Percentiles rank a stretch among this genome's conserved stretches.
Evolutionary conservation across 1,284 basidiomycete species (phyloP).

Genomic region (Irpex rosettiformis): DNA sequence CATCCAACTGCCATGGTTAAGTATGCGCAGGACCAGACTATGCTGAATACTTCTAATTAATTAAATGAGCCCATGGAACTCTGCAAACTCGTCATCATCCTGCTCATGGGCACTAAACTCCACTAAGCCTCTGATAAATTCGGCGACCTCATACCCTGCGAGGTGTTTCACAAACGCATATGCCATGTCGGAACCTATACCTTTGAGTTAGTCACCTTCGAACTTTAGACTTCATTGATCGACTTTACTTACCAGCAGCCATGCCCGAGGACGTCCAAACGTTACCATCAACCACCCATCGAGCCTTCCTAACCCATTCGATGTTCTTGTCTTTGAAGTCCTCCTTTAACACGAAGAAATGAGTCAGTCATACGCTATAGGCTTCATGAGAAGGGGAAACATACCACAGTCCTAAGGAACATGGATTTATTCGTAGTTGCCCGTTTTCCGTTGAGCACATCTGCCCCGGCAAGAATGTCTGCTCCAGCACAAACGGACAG

Average conservation of each 20-base stretch:
- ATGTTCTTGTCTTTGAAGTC: conserved; percentile 23
- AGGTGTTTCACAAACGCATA: conserved; percentile 33
- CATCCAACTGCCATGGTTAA: no score
- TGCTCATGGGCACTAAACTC: conserved; percentile 26
- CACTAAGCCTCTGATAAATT: conserved; percentile 22
- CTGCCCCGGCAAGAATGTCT: conserved; percentile 35
- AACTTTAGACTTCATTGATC: not conserved
- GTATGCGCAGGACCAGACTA: no score
- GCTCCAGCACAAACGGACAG: conserved; percentile 45
- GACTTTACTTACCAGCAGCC: conserved; percentile 23
- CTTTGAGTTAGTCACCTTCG: not conserved
- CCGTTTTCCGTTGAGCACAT: conserved; percentile 36
- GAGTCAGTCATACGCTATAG: not conserved
- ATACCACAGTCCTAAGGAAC: conserved; percentile 21
- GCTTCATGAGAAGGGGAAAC: not conserved
- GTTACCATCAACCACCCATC: conserved; percentile 37
- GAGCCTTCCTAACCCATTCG: conserved; percentile 34
- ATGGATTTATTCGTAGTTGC: conserved; percentile 42
- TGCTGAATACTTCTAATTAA: no score
- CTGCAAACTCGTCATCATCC: conserved; percentile 35
- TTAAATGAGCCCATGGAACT: conserved; percentile 25
- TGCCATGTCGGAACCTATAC: conserved; percentile 20
- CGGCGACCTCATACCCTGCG: conserved; percentile 28
- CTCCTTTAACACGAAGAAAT: not conserved
- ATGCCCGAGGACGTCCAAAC: conserved; percentile 38